Evolutionary conservation across 129 eudicot species (phyloP).

Genomic region (Dittrichia graveolens): DNA sequence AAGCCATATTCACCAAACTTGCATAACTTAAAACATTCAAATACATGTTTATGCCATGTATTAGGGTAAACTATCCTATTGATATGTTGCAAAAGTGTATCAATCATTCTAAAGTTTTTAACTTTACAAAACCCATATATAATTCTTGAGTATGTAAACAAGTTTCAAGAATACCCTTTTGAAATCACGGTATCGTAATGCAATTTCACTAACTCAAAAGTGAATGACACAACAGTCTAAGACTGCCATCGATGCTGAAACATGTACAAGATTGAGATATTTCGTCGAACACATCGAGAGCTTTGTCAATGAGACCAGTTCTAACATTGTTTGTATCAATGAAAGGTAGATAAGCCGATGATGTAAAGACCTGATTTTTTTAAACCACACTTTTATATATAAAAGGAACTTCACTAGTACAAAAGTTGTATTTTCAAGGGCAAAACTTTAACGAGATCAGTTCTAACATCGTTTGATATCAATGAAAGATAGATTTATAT

Average conservation of each 20-base stretch:
- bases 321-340: constrained; percentile 56
- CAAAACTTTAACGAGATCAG: no score
- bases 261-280: constrained; percentile 83
- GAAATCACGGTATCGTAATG: constrained; percentile 62
- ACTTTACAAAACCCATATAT: constrained; percentile 79
- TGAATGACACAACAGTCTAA: constrained; percentile 57
- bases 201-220: constrained; percentile 66
- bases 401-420: no score
- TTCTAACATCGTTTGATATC: no score
- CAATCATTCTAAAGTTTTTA: constrained; percentile 63
- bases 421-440: no score
- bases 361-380: no score
- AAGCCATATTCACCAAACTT: constrained; percentile 59
- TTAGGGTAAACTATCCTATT: constrained; percentile 66
- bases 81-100: constrained; percentile 69
- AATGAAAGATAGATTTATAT: no score
- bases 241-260: constrained; percentile 79
- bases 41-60: constrained; percentile 88
- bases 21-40: constrained; percentile 73
- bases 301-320: constrained; percentile 65
- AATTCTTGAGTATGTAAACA: constrained; percentile 88
- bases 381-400: no score
- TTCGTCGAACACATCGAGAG: constrained; percentile 80
- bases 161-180: constrained; percentile 74
- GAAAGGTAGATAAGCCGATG: constrained; percentile 71